phyloP scores from a whole-genome alignment of 129 eudicot genomes.

The Rutidosis leptorrhynchoides region DNA sequence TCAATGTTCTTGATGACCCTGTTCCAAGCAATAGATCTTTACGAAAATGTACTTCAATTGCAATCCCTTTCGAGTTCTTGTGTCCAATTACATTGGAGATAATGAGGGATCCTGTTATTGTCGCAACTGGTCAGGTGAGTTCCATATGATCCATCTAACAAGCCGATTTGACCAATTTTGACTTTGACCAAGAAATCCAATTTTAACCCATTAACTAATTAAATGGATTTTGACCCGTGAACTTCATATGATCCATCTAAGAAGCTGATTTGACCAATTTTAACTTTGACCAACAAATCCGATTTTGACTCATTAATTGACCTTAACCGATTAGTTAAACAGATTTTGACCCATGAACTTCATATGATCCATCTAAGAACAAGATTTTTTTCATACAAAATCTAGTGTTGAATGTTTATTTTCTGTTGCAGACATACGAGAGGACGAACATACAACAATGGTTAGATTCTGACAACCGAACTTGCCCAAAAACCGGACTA shows the following conservation, averaged over 20 bases:
- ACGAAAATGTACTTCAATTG: conserved; percentile 33
- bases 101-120: conserved; percentile 85
- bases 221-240: too few relatives aligned
- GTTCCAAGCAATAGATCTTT: conserved; percentile 31
- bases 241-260: too few relatives aligned
- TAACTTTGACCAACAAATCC: too few relatives aligned
- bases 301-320: too few relatives aligned
- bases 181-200: too few relatives aligned
- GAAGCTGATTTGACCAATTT: too few relatives aligned
- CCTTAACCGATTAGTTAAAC: too few relatives aligned
- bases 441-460: conserved; percentile 77
- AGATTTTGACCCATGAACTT: too few relatives aligned
- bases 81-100: conserved; percentile 87
- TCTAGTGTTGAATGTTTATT: neutral
- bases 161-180: too few relatives aligned
- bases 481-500: conserved; percentile 92
- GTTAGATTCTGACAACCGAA: conserved; percentile 57
- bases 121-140: conserved; percentile 81
- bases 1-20: conserved; percentile 50
- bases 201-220: too few relatives aligned
- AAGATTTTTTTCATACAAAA: too few relatives aligned
- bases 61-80: conserved; percentile 69
- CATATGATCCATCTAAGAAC: too few relatives aligned
- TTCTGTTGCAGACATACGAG: conserved; percentile 60
- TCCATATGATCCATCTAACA: neutral